Evolutionary conservation across 148 eudicot species (phyloP), one percentile per base, ranked within the genome.

Genomic region (Selenicereus undatus): DNA sequence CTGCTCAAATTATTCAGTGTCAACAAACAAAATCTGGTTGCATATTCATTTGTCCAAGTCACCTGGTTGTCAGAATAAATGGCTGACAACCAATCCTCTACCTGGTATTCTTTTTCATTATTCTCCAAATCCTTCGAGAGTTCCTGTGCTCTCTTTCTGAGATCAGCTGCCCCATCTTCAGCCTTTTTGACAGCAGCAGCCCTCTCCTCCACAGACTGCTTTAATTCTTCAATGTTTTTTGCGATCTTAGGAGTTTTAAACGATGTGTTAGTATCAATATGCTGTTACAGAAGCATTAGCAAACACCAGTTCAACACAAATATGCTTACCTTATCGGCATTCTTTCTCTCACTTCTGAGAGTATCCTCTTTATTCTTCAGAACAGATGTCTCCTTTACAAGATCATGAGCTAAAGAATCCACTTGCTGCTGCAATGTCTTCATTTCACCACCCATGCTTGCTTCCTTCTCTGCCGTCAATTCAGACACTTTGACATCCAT

Each of bases 81-180:
- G 20, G 39, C 50, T 39, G 64, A 48, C 43, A 65, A 18, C 24
- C 62, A 51, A 20, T 20, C 54, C 70, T 26, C 18, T 83, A 96
- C 99, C 92, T 96, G 95, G 82, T 92, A 90, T 77, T 94, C 98
- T 88, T 90, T 92, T 86, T 96, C 98, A 77, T 77, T 74, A 36
- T 87, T 88, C 71, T 89, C 97, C 84, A 96, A 84, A 75, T 89
- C 90, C 89, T 90, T 91, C 52, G 91, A 85, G 50, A 96, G 91
- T 80, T 89, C 95, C 79, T 89, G 83, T 70, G 83, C 89, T 86
- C 86, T 89, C 82, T 78, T 86, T 79, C 79, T 92, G 65, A 96
- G 86, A 85, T 91, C 99, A 81, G 98, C 92, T 36, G 98, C 99
- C 72, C 93, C 98, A 82, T 93, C 93, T 87, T 96, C 99, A 51